Percentiles rank a stretch among this genome's conserved stretches.
These are phyloP conservation scores for Silene coronaria DNA, from an alignment of 179 eudicot genomes.

Conservation along the genomic window DNA sequence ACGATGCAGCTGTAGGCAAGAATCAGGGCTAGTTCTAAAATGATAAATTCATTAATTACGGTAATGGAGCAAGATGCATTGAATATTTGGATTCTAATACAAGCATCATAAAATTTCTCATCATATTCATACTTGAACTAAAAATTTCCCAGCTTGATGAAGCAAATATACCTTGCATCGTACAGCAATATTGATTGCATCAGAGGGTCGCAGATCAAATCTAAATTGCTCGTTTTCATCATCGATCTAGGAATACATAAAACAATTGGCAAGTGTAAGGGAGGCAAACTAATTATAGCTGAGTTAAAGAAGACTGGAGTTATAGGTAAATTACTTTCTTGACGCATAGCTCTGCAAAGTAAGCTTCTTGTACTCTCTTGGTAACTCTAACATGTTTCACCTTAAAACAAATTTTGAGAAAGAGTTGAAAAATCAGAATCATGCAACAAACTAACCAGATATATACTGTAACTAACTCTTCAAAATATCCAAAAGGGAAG, in stretches of 20 bases:
- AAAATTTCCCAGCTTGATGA: neutral
- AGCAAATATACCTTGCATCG: constrained; percentile 70
- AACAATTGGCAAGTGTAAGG: neutral
- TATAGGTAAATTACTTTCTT: constrained; percentile 44
- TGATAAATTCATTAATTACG: neutral
- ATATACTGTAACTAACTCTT: neutral
- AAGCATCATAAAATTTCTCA: neutral
- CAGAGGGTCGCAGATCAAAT: constrained; percentile 91
- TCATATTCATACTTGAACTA: neutral
- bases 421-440: constrained; percentile 12
- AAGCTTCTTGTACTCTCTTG: constrained; percentile 85
- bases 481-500: neutral
- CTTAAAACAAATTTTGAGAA: constrained; percentile 32
- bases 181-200: constrained; percentile 92
- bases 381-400: constrained; percentile 91
- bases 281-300: neutral
- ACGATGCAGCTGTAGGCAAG: neutral
- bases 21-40: neutral
- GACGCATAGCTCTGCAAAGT: constrained; percentile 75
- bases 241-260: constrained; percentile 41
- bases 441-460: neutral
- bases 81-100: neutral
- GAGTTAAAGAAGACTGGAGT: neutral
- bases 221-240: constrained; percentile 53
- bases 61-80: neutral